Conservation (phyloP, 768 basidiomycete species). For the Harrya chromipes region DNA sequence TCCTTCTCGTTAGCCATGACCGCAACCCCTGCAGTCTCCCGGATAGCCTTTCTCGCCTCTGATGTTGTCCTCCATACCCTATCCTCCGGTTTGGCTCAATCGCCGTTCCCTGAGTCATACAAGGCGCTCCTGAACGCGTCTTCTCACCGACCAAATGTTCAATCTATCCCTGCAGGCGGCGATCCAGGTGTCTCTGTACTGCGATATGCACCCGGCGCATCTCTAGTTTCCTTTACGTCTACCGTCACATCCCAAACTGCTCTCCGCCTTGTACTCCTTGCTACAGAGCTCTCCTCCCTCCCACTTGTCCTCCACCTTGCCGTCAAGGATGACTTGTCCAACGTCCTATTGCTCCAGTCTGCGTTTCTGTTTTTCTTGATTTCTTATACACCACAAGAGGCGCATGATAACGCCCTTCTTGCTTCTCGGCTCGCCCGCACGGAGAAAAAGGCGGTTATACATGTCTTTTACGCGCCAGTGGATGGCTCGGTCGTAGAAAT, state of each 20-base stretch:
- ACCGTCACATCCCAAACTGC: constrained; percentile 48
- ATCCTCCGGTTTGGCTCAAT: constrained; percentile 39
- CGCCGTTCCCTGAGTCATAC: constrained; percentile 35
- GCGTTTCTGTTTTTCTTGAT: constrained; percentile 79
- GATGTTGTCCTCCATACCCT: constrained; percentile 62
- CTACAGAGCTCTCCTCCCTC: constrained; percentile 60
- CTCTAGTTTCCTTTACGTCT: constrained; percentile 61
- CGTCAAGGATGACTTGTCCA: constrained; percentile 62
- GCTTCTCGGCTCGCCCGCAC: constrained; percentile 74
- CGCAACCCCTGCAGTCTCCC: constrained; percentile 46
- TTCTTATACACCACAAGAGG: constrained; percentile 73
- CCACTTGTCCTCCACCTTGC: constrained; percentile 75
- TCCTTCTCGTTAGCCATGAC: constrained; percentile 20
- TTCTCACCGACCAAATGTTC: constrained; percentile 40
- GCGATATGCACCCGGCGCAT: constrained; percentile 36
- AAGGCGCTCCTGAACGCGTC: constrained; percentile 34
- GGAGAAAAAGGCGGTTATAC: constrained; percentile 76
- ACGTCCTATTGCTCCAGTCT: constrained; percentile 73
- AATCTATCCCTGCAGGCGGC: constrained; percentile 58
- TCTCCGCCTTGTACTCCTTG: constrained; percentile 61
- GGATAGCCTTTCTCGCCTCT: constrained; percentile 69
- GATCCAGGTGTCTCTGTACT: constrained; percentile 61
- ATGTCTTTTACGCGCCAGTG: constrained; percentile 62
- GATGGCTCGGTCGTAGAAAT: constrained; percentile 47
- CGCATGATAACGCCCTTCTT: constrained; percentile 87